Conservation (phyloP, 352 stramenopile genomes). For the Phytophthora brassicae region DNA sequence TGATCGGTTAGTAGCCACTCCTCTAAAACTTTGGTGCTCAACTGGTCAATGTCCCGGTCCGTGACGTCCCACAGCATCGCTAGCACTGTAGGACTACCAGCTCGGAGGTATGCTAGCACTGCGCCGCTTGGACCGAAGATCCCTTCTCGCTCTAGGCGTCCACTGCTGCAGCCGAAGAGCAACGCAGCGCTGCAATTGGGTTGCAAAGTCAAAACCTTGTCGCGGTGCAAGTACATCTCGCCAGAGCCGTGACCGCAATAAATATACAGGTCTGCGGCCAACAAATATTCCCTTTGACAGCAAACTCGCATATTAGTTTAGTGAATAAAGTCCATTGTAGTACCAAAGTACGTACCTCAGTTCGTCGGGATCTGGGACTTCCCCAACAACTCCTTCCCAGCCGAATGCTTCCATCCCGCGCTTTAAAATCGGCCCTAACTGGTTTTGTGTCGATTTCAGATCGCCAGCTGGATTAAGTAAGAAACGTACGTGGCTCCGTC, state of each 20-base stretch:
- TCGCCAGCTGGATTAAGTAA: constrained; percentile 79
- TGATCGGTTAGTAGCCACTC: constrained; percentile 69
- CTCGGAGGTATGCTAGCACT: constrained; percentile 92
- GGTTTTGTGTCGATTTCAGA: constrained; percentile 60
- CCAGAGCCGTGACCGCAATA: constrained; percentile 98
- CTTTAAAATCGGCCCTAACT: constrained; percentile 58
- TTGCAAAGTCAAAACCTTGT: constrained; percentile 64
- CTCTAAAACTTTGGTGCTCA: constrained; percentile 65
- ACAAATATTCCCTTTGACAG: constrained; percentile 44
- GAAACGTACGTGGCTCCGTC: constrained; percentile 48
- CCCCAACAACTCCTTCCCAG: constrained; percentile 57
- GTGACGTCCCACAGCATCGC: constrained; percentile 99
- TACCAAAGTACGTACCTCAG: constrained; percentile 43
- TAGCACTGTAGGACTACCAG: constrained; percentile 93
- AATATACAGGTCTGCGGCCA: constrained; percentile 89
- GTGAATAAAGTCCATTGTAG: not conserved
- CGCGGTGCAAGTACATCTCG: constrained; percentile 89
- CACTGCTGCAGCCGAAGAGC: constrained; percentile 98
- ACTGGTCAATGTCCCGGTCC: constrained; percentile 97
- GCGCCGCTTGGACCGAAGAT: constrained; percentile 95
- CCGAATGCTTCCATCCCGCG: constrained; percentile 28
- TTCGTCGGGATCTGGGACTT: constrained; percentile 48
- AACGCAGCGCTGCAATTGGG: constrained; percentile 81
- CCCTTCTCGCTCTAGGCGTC: constrained; percentile 79
- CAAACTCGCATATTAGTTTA: not conserved